Base-by-base conservation (phyloP, 352 stramenopile species). In the Phytopythium kandeliae region DNA sequence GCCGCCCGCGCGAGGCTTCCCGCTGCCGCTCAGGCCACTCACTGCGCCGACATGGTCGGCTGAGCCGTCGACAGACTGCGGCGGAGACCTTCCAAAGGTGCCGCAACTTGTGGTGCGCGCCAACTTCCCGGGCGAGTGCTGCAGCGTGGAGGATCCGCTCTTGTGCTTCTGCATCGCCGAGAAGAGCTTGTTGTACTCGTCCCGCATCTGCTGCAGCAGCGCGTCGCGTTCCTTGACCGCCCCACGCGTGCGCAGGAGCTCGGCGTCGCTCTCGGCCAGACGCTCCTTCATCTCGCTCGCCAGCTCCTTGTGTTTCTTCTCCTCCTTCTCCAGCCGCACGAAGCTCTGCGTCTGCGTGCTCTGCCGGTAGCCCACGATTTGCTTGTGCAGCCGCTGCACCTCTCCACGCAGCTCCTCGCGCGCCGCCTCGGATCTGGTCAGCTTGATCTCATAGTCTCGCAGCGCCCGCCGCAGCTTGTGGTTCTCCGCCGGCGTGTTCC, bases 151-250 rank as follows among this genome's bases (percentile, higher is more conserved):
- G 1, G 43, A 3, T 12, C 8, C 21, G 19, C 55, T 48, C 58
- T 86, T 89, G 57, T 76, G 60, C 62, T 82, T 85, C 36, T 89
- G 80, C 15, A 92, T 55, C 26, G 70, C 71, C 17, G 55, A 56
- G 38, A 92, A 92, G 13, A 92, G 48, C 34, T 74, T 85, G 48
- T 78, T 73, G 57, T 92, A 92, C 53, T 92, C 80, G 36, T 78
- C 64, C 33, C 77, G 82, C 78, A 86, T 89, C 24, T 68, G 61
- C 15, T 71, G 59, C 25, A 85, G 67, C n/a, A 66, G 51, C 9
- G 36, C 36, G 12, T 85, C 74, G 15, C 71, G 69, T 51, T 86
- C 74, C 54, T 85, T 87, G 12, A 87, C 42, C 2, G 52, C 37
- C 3, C 60, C 69, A 38, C 75, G 71, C 4, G 64, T 79, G 13